Percentiles rank a stretch among this genome's conserved stretches.
These are phyloP conservation scores for Silene noctiflora DNA, from an alignment of 179 eudicot genomes.

Conservation along the genomic window DNA sequence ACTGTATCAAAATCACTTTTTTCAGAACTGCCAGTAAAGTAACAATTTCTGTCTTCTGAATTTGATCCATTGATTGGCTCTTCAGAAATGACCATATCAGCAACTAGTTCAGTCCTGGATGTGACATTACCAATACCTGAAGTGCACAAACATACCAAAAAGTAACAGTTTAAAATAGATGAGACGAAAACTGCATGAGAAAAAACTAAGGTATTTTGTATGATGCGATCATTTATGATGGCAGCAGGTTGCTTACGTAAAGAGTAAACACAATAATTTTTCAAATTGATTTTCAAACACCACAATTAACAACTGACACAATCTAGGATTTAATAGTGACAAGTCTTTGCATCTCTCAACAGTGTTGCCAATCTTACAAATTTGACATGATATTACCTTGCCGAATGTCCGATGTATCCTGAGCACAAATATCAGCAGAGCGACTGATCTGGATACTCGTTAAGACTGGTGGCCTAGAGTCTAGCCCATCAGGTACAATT, in stretches of 20 bases:
- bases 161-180: slow-evolving; percentile 14
- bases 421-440: slow-evolving; percentile 50
- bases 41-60: slow-evolving; percentile 42
- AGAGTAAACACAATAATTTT: slow-evolving; percentile 2
- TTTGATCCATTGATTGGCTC: slow-evolving; percentile 32
- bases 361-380: slow-evolving; percentile 4
- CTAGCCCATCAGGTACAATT: slow-evolving; percentile 23
- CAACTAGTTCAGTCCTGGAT: slow-evolving; percentile 30
- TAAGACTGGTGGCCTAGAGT: slow-evolving; percentile 16
- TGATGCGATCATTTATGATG: slow-evolving; percentile 1
- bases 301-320: neutral
- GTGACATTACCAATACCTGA: slow-evolving; percentile 21
- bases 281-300: neutral
- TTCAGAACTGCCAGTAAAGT: slow-evolving; percentile 41
- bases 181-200: neutral
- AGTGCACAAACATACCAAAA: slow-evolving; percentile 28
- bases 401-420: slow-evolving; percentile 58
- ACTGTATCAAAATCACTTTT: slow-evolving; percentile 57
- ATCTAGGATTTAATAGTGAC: neutral
- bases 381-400: slow-evolving; percentile 37
- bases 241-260: slow-evolving; percentile 7
- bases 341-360: slow-evolving; percentile 2
- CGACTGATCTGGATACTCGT: slow-evolving; percentile 31
- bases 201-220: neutral
- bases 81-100: slow-evolving; percentile 31